Base-by-base conservation (phyloP, 2,329 filamentous ascomycete genomes). In the Neofusicoccum sp. region DNA sequence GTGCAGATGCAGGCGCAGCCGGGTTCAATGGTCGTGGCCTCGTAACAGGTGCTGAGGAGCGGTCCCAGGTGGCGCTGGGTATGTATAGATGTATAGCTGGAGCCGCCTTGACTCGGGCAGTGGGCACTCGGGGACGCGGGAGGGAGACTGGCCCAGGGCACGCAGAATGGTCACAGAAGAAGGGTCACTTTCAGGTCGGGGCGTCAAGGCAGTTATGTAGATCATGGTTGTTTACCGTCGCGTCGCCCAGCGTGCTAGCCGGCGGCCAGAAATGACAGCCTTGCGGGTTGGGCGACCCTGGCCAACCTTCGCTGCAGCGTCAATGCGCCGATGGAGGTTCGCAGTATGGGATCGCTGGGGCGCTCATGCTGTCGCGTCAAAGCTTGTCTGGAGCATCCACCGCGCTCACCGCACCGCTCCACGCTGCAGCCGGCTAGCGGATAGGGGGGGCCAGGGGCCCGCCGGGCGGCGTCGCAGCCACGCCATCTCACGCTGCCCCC, bases 181-280 rank as follows among this genome's bases (percentile, higher is more conserved):
- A 58, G 54, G 54, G 54, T 56, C 54, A 47, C 54, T 45, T 28
- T 38, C 43, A 59, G 59, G 59, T 56, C 59, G 59, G 59, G 59
- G 59, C 59, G 49, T 66, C 67, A 64, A 64, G 62, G 69, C 68
- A 71, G 68, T 69, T 71, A 73, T 65, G 65, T 66, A 67, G 65
- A 68, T 70, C 68, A 66, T 59, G 43, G 61, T 63, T 48, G 63
- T 66, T 62, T 64, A 62, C 65, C 66, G 36, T 31, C 47, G 66
- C 63, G 68, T 48, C 65, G 65, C 66, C 63, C 67, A 64, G 57
- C 65, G 65, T 64, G 64, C 62, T 56, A 56, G 38, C 51, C 64
- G 67, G 69, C 66, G 65, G 65, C 53, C 62, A 65, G 67, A 68
- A 67, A 63, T 66, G 62, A 59, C 64, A 73, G 70, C 71, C 70